Evolutionary conservation across 805 yeast genomes (phyloP), one percentile per base, ranked within the genome.

Genomic region (Diddensiella transvaalensis): DNA sequence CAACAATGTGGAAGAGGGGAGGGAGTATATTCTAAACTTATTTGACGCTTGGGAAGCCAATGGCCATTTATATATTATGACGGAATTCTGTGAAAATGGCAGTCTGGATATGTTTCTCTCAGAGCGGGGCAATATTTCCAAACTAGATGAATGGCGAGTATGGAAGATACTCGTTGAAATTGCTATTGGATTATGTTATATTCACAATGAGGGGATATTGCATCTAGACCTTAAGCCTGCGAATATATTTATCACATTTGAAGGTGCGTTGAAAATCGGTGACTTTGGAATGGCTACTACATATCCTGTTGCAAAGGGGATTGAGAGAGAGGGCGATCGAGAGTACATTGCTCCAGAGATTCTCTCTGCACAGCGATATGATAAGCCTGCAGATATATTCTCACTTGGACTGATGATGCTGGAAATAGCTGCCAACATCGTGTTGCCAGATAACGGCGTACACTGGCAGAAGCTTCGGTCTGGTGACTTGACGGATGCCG

Each of bases 331-430:
- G 68, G 99, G 99, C 22, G 99, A 93, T 67, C 75, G 98, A 46
- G 96, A 91, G 64, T 93, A 93, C 67, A 93, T 93, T 67, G 98
- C 99, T 0, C 99, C 99, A 1, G 99, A 93, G 65, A 82, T 93
- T 21, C 82, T 93, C 47, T 80, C 89, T 29, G 80, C 77, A 40
- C 89, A 87, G 62, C 76, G 78, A 39, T 93, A 93, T 63, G 89
- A 88, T 36, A 87, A 85, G 57, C 89, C 91, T 46, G 98, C 98
- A 0, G 99, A 93, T 64, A 82, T 93, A 3, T 93, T 93, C 64
- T 85, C 96, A n/a, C 76, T 90, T 43, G 99, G 99, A 0, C 72
- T 93, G 50, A 86, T 93, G 54, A 85, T 93, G 73, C 85, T 93
- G 43, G 99, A 93, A 65, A 85, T 88, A 58, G 98, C 99, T 1